Percentiles rank a stretch among this genome's conserved stretches.
phyloP scores from a whole-genome alignment of 208 protist species.

The Leishmania amazonensis region DNA sequence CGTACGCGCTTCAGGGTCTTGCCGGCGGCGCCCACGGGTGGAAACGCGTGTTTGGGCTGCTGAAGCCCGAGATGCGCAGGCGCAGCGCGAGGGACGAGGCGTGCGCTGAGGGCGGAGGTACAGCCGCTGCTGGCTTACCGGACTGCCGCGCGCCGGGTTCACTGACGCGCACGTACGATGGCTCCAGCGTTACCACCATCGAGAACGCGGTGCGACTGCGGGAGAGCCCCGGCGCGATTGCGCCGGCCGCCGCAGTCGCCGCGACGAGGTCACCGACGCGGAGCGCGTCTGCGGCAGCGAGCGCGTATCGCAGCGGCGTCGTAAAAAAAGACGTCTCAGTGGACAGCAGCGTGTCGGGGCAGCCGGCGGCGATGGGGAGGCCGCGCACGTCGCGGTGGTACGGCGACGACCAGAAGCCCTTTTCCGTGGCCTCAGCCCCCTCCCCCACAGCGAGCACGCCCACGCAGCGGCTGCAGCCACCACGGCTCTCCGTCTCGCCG shows the following conservation, averaged over 20 bases:
- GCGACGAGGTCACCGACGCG: neutral
- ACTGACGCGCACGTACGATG: slow-evolving; percentile 29
- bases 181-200: neutral
- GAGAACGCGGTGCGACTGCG: slow-evolving; percentile 8
- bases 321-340: slow-evolving; percentile 12
- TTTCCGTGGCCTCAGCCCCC: neutral
- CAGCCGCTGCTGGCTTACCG: neutral
- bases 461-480: neutral
- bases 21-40: slow-evolving; percentile 46
- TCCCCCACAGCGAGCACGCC: neutral
- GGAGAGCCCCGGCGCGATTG: neutral
- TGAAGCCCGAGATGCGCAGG: slow-evolving; percentile 10
- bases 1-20: slow-evolving; percentile 28
- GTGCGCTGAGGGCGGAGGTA: neutral
- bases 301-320: slow-evolving; percentile 5
- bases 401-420: neutral
- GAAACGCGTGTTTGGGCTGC: slow-evolving; percentile 43
- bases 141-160: slow-evolving; percentile 10
- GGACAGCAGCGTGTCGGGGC: neutral
- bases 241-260: neutral
- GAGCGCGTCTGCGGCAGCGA: neutral
- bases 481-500: neutral
- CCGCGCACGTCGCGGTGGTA: neutral
- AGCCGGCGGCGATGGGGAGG: neutral
- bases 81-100: neutral